Evolutionary conservation across 139 green algal genomes (phyloP), one percentile per base, ranked within the genome.

Genomic region (Chlorella sorokiniana): DNA sequence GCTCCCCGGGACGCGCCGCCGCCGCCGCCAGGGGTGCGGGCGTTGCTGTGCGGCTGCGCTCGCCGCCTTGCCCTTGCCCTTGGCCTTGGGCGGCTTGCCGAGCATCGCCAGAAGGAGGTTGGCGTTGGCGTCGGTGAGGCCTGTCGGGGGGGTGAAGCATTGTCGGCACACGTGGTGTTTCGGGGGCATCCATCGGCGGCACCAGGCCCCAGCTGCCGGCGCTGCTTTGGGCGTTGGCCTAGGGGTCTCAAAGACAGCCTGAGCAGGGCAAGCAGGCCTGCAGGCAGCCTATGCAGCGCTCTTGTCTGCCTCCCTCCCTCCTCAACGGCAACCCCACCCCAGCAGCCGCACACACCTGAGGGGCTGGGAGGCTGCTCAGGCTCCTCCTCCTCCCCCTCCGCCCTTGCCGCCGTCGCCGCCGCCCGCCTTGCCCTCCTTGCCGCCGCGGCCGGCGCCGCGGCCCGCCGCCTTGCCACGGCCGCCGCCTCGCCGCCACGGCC

Each of bases 21-120:
- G 56, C 56, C n/a, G 18, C 56, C 56, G 56, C 56, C 56, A 10
- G 18, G 18, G 6, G 18, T 29, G 18, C 22, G 29, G 56, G 18
- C 18, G 56, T n/a, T 65, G 18, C 56, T 44, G 16, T 45, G 64
- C 64, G 23, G 64, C 64, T 44, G 33, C 64, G 25, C 20, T 27
- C 20, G 5, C 7, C 3, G 4, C 11, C 2, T 27, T 5, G 5
- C 33, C n/a, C 72, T 63, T 52, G 52, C 72, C 72, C 56, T 65
- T 65, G 56, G 56, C 18, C 56, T 31, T 65, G 25, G n/a, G 51
- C 16, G 72, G 35, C 72, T 79, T 79, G 72, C 72, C 51, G 9
- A 79, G 56, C 11, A 79, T 38, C 23, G 72, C 35, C 0, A 79
- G 72, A 23, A 79, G 52, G 22, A 79, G 33, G 51, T 79, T 45